Conservation (phyloP, 2,329 filamentous ascomycete species). For the Fusarium nanum region DNA sequence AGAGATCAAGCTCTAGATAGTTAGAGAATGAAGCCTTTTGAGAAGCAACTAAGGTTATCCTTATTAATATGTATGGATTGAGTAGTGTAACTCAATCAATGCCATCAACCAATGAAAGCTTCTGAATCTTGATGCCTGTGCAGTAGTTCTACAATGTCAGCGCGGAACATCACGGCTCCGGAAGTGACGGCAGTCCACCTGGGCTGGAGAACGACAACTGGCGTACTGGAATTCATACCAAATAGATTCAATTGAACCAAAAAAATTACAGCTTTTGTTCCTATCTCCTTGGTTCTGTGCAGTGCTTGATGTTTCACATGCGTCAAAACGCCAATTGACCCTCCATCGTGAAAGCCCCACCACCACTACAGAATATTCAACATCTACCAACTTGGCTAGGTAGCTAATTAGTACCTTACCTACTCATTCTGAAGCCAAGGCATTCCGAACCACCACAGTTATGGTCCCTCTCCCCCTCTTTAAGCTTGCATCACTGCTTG, state of each 20-base stretch:
- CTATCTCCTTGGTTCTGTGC: neutral
- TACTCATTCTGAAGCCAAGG: slow-evolving; percentile 37
- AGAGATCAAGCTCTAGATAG: neutral
- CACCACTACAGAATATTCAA: slow-evolving; percentile 19
- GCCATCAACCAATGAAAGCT: slow-evolving; percentile 20
- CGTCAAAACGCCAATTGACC: slow-evolving; percentile 17
- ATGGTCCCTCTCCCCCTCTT: slow-evolving; percentile 76
- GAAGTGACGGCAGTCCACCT: slow-evolving; percentile 30
- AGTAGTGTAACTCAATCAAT: neutral
- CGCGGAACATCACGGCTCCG: slow-evolving; percentile 40
- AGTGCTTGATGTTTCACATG: neutral
- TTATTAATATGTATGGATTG: neutral
- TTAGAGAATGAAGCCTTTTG: neutral
- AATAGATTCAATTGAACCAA: neutral
- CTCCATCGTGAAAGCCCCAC: slow-evolving; percentile 29
- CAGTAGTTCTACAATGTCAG: slow-evolving; percentile 16
- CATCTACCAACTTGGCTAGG: slow-evolving; percentile 8
- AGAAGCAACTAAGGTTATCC: neutral
- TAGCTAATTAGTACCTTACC: neutral
- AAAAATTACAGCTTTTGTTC: neutral
- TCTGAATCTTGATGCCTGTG: slow-evolving; percentile 3
- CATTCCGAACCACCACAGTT: slow-evolving; percentile 27
- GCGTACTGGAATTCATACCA: neutral
- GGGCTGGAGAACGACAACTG: neutral
- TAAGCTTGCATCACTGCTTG: slow-evolving; percentile 73